A percentile compares a stretch with the other conserved stretches of the same genome.
These are phyloP conservation scores for Skeletonema potamos DNA, from an alignment of 108 stramenopile species.

Conservation along the genomic window DNA sequence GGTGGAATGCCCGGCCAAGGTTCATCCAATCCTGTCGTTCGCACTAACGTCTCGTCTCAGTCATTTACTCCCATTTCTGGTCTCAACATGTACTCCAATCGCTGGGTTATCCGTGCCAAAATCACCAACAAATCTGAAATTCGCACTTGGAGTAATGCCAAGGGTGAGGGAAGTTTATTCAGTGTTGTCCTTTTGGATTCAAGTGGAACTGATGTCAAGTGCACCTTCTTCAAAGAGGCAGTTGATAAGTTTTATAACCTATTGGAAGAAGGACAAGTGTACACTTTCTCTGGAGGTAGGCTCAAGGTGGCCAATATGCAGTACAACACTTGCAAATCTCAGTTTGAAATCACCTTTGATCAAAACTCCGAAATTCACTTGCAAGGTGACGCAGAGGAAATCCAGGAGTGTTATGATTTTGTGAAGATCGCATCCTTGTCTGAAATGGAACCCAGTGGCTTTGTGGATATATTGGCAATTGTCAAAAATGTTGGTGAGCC, in stretches of 20 bases:
- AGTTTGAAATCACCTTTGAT: constrained; percentile 96
- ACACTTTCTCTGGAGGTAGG: constrained; percentile 87
- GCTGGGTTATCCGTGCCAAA: constrained; percentile 90
- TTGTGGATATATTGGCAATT: constrained; percentile 87
- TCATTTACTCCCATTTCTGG: constrained; percentile 81
- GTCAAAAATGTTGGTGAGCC: constrained; percentile 78
- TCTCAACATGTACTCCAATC: constrained; percentile 96
- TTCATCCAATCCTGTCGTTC: constrained; percentile 64
- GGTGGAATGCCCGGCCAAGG: neutral
- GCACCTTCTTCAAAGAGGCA: constrained; percentile 96
- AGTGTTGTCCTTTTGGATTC: constrained; percentile 87
- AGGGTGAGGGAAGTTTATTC: constrained; percentile 91
- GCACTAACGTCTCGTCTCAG: constrained; percentile 45
- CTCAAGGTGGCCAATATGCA: constrained; percentile 95
- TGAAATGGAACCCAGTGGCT: constrained; percentile 50
- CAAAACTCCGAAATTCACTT: constrained; percentile 81
- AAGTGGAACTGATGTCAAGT: constrained; percentile 86
- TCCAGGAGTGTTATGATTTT: constrained; percentile 73
- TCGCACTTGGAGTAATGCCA: constrained; percentile 90
- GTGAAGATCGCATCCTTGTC: constrained; percentile 78
- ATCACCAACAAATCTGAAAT: constrained; percentile 89
- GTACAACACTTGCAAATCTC: constrained; percentile 89
- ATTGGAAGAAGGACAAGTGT: constrained; percentile 89
- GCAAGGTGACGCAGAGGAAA: constrained; percentile 59
- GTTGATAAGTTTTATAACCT: constrained; percentile 87